Percentiles rank a stretch among this genome's conserved stretches.
These are phyloP conservation scores for Cyberlindnera mississippiensis DNA, from an alignment of 805 yeast species.

Conservation along the genomic window DNA sequence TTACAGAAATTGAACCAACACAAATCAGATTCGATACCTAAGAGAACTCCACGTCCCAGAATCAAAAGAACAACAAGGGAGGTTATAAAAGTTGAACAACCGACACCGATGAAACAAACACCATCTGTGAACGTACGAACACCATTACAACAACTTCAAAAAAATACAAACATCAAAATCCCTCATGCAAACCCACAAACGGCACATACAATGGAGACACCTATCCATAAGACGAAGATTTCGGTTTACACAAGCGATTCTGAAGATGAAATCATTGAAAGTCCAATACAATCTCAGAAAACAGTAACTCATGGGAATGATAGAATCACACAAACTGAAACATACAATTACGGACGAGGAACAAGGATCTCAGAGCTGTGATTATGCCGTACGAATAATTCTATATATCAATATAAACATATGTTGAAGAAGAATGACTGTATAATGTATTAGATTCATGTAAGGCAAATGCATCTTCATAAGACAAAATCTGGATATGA, in stretches of 20 bases:
- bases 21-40: background rate
- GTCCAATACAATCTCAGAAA: background rate
- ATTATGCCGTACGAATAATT: too few species aligned
- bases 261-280: slow-evolving; percentile 13
- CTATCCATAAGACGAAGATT: slow-evolving; percentile 3
- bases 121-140: background rate
- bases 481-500: too few species aligned
- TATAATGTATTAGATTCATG: too few species aligned
- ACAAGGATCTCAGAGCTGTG: slow-evolving; percentile 11
- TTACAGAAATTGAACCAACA: background rate
- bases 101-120: slow-evolving; percentile 7
- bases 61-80: slow-evolving; percentile 4
- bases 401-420: too few species aligned
- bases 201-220: too few species aligned
- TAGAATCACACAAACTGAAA: slow-evolving; percentile 17
- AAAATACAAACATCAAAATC: slow-evolving; percentile 3
- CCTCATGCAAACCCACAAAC: too few species aligned
- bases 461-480: too few species aligned
- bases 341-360: slow-evolving; percentile 19
- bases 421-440: too few species aligned
- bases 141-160: slow-evolving; percentile 5
- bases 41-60: slow-evolving; percentile 6
- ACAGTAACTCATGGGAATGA: background rate
- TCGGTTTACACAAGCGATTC: slow-evolving; percentile 10
- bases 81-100: slow-evolving; percentile 9